Evolutionary conservation across 495 filamentous ascomycete genomes (phyloP).

Genomic region (Daldinia vernicosa): DNA sequence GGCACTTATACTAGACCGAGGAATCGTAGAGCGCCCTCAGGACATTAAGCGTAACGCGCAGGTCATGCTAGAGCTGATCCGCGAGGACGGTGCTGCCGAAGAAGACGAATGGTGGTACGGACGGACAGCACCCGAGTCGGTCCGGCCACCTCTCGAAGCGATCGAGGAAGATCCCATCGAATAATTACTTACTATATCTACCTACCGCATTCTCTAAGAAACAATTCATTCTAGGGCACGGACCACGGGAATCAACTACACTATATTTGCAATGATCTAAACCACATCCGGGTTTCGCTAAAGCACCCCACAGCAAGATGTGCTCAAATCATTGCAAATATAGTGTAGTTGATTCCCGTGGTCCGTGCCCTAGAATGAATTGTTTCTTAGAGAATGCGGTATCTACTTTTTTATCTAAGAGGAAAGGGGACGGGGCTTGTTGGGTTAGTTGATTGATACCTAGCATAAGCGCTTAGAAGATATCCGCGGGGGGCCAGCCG

Average conservation of each 20-base stretch:
- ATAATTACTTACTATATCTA: slow-evolving; percentile 34
- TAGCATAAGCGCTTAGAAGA: slow-evolving; percentile 44
- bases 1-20: slow-evolving; percentile 61
- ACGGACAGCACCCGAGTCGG: slow-evolving; percentile 52
- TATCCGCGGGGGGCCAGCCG: slow-evolving; percentile 27
- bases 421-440: slow-evolving; percentile 12
- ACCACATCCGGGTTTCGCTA: too few species aligned
- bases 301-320: too few species aligned
- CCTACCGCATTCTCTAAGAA: too few species aligned
- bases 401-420: slow-evolving; percentile 11
- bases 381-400: too few species aligned
- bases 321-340: too few species aligned
- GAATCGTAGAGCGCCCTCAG: slow-evolving; percentile 59
- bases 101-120: slow-evolving; percentile 65
- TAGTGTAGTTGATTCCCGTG: too few species aligned
- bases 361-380: too few species aligned
- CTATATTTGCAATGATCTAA: too few species aligned
- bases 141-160: slow-evolving; percentile 56
- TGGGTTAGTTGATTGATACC: slow-evolving; percentile 35
- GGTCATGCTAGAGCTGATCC: slow-evolving; percentile 62
- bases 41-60: slow-evolving; percentile 64
- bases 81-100: slow-evolving; percentile 59
- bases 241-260: too few species aligned
- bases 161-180: slow-evolving; percentile 59
- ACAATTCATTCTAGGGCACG: too few species aligned